Evolutionary conservation across 768 basidiomycete genomes (phyloP), one percentile per base, ranked within the genome.

Genomic region (Tricholoma sp.): DNA sequence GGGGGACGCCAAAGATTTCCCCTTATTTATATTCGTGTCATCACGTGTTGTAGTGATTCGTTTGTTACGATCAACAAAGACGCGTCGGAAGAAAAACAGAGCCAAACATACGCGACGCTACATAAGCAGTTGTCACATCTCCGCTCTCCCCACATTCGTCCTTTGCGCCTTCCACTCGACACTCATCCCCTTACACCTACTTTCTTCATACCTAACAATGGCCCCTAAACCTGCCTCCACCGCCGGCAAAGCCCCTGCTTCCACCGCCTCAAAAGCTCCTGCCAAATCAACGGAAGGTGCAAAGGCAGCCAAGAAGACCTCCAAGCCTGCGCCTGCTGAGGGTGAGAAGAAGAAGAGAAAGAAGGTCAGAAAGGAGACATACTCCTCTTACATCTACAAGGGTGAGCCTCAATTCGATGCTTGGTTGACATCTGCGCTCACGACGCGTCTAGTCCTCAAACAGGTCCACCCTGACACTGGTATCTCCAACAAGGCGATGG

Each of bases 381-480:
- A 93, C 78, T 88, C 91, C 18, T 91, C 91, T 33, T 96, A 96
- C 80, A 94, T 97, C 72, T 94, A 92, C 81, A 94, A 93, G 75
- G 89, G 90, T 89, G 59, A 53, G 76, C 72, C 4, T n/a, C 2
- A 45, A 37, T 20, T 5, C 18, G 47, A 50, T 13, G 24, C 8
- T 50, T 13, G 24, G 42, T 39, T 20, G 15, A 15, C 51, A 20
- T 56, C 20, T 28, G 20, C 6, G 20, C 47, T 48, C 5, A 31
- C 11, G 18, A 33, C 15, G 10, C 24, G 32, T 59, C 6, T 56
- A 92, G 94, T 97, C 62, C 82, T 97, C 65, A 97, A 91, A 77
- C 96, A 97, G 77, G 94, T 97, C 61, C 95, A 96, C 77, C 96
- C 95, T 53, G 94, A 96, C 66, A 96, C 94, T 53, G 95, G 95